phyloP scores from a whole-genome alignment of 768 basidiomycete species.

The Tubosaeta brunneosetosa region DNA sequence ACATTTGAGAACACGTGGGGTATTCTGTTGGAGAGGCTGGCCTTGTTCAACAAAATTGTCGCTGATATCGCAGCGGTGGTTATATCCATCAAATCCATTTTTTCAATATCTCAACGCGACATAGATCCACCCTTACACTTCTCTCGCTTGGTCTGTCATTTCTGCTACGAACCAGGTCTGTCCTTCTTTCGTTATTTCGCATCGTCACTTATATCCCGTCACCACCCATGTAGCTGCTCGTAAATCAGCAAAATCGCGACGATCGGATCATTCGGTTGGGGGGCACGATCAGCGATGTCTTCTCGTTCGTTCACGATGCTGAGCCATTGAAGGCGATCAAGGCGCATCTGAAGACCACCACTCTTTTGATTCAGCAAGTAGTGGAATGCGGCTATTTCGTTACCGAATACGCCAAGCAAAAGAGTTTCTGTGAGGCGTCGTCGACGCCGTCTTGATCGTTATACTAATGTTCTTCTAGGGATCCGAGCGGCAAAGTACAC shows the following conservation, averaged over 20 bases:
- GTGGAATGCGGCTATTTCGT: background rate
- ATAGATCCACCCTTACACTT: background rate
- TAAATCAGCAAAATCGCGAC: background rate
- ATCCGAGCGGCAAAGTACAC: too few relatives aligned
- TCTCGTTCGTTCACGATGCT: too few relatives aligned
- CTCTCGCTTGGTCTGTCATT: too few relatives aligned
- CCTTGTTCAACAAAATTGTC: background rate
- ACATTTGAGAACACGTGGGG: background rate
- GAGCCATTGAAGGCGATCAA: too few relatives aligned
- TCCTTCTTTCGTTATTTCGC: background rate
- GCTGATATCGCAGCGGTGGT: background rate
- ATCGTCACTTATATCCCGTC: background rate
- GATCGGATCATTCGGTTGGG: background rate
- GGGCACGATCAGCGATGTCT: too few relatives aligned
- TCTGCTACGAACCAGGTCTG: too few relatives aligned
- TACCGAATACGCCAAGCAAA: background rate
- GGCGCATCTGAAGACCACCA: too few relatives aligned
- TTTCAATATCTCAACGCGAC: background rate
- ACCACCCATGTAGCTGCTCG: background rate
- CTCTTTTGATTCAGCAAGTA: slow-evolving; percentile 3
- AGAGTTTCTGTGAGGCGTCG: background rate
- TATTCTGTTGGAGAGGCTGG: too few relatives aligned
- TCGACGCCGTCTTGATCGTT: too few relatives aligned
- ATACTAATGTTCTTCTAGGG: background rate
- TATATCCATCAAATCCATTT: background rate